These are phyloP conservation scores for Dictyostelium brefeldianum DNA, from an alignment of 78 protist species.

Conservation along the genomic window DNA sequence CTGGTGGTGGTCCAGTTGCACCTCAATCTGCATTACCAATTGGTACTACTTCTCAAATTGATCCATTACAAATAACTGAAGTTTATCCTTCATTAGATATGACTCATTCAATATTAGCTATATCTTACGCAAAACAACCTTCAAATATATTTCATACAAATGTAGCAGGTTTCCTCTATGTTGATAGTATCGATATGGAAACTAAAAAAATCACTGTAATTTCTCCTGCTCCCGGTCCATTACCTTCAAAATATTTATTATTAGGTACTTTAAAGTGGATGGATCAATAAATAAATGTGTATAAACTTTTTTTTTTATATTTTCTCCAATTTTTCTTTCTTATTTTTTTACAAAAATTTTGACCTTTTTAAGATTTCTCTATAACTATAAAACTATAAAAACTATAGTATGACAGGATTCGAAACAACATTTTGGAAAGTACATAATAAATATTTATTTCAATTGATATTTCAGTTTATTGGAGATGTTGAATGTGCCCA, in stretches of 20 bases:
- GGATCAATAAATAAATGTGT: not conserved
- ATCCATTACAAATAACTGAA: slow-evolving; percentile 41
- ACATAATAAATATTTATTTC: too few species aligned
- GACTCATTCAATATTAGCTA: slow-evolving; percentile 51
- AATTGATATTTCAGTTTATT: too few species aligned
- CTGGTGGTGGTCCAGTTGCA: slow-evolving; percentile 79
- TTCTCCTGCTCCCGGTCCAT: slow-evolving; percentile 83
- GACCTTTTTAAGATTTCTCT: too few species aligned
- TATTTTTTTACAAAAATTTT: too few species aligned
- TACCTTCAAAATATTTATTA: slow-evolving; percentile 69
- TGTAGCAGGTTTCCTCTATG: slow-evolving; percentile 85
- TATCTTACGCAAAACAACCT: slow-evolving; percentile 62
- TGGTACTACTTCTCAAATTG: slow-evolving; percentile 19
- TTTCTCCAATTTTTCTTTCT: too few species aligned
- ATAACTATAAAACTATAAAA: too few species aligned
- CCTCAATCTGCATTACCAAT: slow-evolving; percentile 59
- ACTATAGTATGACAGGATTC: too few species aligned
- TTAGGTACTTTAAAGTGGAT: slow-evolving; percentile 76
- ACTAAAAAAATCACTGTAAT: slow-evolving; percentile 68
- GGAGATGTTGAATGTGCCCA: too few species aligned
- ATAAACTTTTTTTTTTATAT: too few species aligned
- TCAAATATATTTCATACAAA: slow-evolving; percentile 32
- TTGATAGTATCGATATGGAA: slow-evolving; percentile 79
- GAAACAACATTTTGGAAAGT: too few species aligned
- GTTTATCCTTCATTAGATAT: slow-evolving; percentile 64